phyloP scores from a whole-genome alignment of 805 yeast species.

The Candida jianshihensis region DNA sequence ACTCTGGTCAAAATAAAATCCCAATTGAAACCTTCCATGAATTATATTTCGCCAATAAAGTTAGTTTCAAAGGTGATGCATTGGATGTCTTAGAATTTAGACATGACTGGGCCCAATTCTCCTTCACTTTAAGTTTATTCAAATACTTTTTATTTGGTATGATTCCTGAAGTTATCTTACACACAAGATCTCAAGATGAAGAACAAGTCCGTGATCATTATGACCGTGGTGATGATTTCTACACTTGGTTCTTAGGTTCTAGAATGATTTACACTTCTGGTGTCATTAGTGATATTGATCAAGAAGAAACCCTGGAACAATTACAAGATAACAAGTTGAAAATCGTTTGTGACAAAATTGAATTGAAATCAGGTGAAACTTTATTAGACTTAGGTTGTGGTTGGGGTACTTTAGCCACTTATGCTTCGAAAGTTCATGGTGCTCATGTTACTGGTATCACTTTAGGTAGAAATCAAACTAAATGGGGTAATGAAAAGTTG shows the following conservation, averaged over 20 bases:
- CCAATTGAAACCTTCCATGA: constrained; percentile 93
- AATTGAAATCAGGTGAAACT: constrained; percentile 61
- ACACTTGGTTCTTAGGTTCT: constrained; percentile 90
- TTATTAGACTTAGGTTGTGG: constrained; percentile 90
- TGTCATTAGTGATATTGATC: constrained; percentile 60
- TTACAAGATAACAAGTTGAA: constrained; percentile 87
- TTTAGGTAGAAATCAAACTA: constrained; percentile 83
- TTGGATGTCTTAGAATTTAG: constrained; percentile 79
- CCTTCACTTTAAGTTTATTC: constrained; percentile 71
- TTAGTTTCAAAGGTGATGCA: constrained; percentile 80
- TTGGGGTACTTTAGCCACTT: constrained; percentile 91
- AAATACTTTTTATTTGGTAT: constrained; percentile 76
- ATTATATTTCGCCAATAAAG: constrained; percentile 76
- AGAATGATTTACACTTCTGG: constrained; percentile 94
- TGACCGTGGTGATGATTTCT: constrained; percentile 94
- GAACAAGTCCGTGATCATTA: constrained; percentile 94
- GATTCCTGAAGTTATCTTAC: constrained; percentile 91
- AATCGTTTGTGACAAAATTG: constrained; percentile 81
- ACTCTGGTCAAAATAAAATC: constrained; percentile 67
- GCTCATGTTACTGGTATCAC: constrained; percentile 88
- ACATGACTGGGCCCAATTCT: constrained; percentile 86
- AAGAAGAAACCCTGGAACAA: constrained; percentile 68
- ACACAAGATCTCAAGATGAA: constrained; percentile 89
- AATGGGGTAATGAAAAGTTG: constrained; percentile 75
- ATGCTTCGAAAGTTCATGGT: constrained; percentile 74